Base-by-base conservation (phyloP, 345 rosid species). In the Pugionium cornutum region DNA sequence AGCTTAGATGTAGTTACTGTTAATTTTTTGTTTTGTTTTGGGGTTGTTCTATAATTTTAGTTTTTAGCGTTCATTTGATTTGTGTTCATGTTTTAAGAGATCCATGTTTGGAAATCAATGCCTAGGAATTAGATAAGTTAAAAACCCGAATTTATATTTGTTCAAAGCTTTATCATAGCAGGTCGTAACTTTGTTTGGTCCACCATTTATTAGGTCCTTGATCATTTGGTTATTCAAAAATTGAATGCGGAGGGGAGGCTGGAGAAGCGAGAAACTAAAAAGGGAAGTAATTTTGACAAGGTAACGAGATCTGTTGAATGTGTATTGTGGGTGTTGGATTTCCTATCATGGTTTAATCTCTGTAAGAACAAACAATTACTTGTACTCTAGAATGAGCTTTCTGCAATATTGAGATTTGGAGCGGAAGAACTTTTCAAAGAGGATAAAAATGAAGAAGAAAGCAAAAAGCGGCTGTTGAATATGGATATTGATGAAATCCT, bases 341-440 rank as follows among this genome's bases (percentile, higher is more conserved):
- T 42, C 11, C 33, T 50, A 55, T 33, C 37, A 56, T 31, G 45
- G 50, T 67, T 60, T 39, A 11, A 33, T 35, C 18, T 54, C 46
- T 34, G 11, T 33, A 39, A 54, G 53, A 32, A 52, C 6, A 31
- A 25, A 42, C 8, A 11, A 26, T 56, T 47, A 18, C 31, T 45
- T 70, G 36, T 71, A 36, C 71, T 36, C 29, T 69, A 95, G 99
- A 95, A 95, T 56, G 99, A 95, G 82, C 84, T 95, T 45, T 95
- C 99, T 49, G 94, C 98, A 72, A 95, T 95, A 73, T 79, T 95
- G 64, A 89, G 99, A 79, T 95, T 95, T 77, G 99, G 98, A 47
- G 98, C 99, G 1, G 99, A 95, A 83, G 99, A 95, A 51, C 89
- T 95, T 65, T 91, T 91, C 69, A 95, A 95, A 80, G 99, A 91